A percentile compares a stretch with the other conserved stretches of the same genome.
These are phyloP conservation scores for Russula vinacea DNA, from an alignment of 768 basidiomycete species.

Conservation along the genomic window DNA sequence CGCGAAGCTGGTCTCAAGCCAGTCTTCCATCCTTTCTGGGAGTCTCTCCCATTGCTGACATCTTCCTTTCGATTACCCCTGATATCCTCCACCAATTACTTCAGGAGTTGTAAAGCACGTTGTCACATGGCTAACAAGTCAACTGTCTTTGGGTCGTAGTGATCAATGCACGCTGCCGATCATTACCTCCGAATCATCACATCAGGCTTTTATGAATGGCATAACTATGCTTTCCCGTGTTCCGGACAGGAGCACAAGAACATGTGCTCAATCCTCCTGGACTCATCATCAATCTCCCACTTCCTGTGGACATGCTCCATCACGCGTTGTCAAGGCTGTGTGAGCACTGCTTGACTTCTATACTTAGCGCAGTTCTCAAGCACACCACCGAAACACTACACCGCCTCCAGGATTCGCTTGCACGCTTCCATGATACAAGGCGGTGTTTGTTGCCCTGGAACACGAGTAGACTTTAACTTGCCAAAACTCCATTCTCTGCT, in stretches of 20 bases:
- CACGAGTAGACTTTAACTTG: slow-evolving; percentile 30
- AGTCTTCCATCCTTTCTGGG: neutral
- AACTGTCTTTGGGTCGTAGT: slow-evolving; percentile 8
- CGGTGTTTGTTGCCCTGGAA: slow-evolving; percentile 31
- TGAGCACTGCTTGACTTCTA: neutral
- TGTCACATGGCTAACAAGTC: neutral
- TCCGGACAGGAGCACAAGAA: slow-evolving; percentile 33
- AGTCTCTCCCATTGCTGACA: neutral
- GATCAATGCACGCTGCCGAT: slow-evolving; percentile 23
- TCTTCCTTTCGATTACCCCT: neutral
- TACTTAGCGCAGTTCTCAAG: slow-evolving; percentile 12
- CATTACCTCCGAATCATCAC: no score
- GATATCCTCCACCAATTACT: neutral
- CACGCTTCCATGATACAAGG: slow-evolving; percentile 31
- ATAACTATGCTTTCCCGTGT: slow-evolving; percentile 28
- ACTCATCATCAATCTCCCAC: neutral
- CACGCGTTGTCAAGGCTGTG: neutral
- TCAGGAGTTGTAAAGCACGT: neutral
- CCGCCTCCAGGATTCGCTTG: slow-evolving; percentile 22
- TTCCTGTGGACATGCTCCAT: neutral
- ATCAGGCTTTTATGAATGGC: slow-evolving; percentile 9
- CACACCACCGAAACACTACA: slow-evolving; percentile 25
- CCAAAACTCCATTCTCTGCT: slow-evolving; percentile 32
- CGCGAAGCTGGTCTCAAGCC: neutral
- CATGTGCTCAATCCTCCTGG: slow-evolving; percentile 12